Percentiles rank a stretch among this genome's conserved stretches.
These are phyloP conservation scores for Fraxinus angustifolia DNA, from an alignment of 305 asterid genomes.

Conservation along the genomic window DNA sequence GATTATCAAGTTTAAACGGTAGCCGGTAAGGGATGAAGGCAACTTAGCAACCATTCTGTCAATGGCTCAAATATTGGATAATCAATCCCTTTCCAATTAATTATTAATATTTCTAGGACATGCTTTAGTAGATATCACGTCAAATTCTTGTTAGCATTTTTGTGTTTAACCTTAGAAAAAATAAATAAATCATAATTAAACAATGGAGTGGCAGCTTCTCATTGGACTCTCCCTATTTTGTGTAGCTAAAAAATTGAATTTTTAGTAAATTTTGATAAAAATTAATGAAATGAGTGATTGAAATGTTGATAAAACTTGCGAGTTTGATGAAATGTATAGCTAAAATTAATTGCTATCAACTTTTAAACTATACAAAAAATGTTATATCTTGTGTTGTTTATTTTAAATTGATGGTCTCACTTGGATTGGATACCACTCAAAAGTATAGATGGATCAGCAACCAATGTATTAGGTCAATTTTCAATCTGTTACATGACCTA, in stretches of 20 bases:
- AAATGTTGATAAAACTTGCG: too few species aligned
- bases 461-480: slow-evolving; percentile 20
- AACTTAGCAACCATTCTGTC: slow-evolving; percentile 24
- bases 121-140: not conserved
- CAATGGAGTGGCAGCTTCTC: too few species aligned
- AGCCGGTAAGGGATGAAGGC: slow-evolving; percentile 23
- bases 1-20: slow-evolving; percentile 28
- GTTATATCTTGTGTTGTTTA: not conserved
- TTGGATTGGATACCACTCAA: slow-evolving; percentile 48
- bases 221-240: not conserved
- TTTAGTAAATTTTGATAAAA: too few species aligned
- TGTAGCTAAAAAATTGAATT: not conserved
- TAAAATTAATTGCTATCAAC: not conserved
- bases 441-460: slow-evolving; percentile 30
- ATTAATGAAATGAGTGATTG: not conserved
- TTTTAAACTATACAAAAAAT: not conserved
- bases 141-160: not conserved
- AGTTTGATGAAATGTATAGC: too few species aligned
- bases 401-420: slow-evolving; percentile 21
- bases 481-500: slow-evolving; percentile 28
- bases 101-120: not conserved
- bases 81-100: slow-evolving; percentile 25
- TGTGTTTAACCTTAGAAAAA: slow-evolving; percentile 16
- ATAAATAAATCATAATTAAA: not conserved
- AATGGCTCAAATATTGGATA: slow-evolving; percentile 2